Evolutionary conservation across 2,329 filamentous ascomycete species (phyloP).

Genomic region (Fusarium agapanthi): DNA sequence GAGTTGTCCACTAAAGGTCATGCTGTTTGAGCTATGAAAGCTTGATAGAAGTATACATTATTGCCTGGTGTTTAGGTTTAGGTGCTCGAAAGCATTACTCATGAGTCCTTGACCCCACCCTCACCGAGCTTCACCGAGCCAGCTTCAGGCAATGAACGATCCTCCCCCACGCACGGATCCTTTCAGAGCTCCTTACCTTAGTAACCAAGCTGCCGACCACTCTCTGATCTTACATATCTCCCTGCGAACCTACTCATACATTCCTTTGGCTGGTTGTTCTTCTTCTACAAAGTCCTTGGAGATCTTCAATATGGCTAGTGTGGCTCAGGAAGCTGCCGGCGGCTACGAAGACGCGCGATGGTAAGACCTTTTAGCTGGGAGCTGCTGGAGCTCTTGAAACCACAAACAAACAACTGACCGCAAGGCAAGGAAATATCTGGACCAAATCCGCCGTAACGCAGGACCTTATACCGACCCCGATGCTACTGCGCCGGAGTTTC

Average conservation of each 20-base stretch:
- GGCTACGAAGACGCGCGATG: slow-evolving; percentile 48
- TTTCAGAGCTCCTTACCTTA: slow-evolving; percentile 6
- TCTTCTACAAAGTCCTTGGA: not conserved
- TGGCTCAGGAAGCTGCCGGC: slow-evolving; percentile 24
- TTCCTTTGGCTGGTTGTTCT: not conserved
- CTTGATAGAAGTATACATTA: not conserved
- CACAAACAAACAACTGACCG: slow-evolving; percentile 6
- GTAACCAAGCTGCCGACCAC: not conserved
- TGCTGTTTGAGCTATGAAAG: not conserved
- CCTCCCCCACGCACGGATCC: slow-evolving; percentile 35
- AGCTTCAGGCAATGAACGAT: slow-evolving; percentile 37
- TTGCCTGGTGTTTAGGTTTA: not conserved
- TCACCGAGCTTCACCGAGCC: slow-evolving; percentile 47
- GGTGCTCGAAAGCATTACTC: not conserved
- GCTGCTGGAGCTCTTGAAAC: slow-evolving; percentile 19
- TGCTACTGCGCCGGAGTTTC: slow-evolving; percentile 60
- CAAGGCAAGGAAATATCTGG: slow-evolving; percentile 76
- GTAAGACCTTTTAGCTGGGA: slow-evolving; percentile 34
- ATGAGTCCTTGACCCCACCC: slow-evolving; percentile 46
- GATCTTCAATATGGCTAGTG: slow-evolving; percentile 39
- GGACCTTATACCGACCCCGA: slow-evolving; percentile 84
- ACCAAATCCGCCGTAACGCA: slow-evolving; percentile 77
- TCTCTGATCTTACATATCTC: slow-evolving; percentile 9
- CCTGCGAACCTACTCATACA: not conserved
- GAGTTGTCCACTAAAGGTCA: not conserved